Evolutionary conservation across 164 flowering plant genomes (phyloP).

Genomic region (Berberis thunbergii): DNA sequence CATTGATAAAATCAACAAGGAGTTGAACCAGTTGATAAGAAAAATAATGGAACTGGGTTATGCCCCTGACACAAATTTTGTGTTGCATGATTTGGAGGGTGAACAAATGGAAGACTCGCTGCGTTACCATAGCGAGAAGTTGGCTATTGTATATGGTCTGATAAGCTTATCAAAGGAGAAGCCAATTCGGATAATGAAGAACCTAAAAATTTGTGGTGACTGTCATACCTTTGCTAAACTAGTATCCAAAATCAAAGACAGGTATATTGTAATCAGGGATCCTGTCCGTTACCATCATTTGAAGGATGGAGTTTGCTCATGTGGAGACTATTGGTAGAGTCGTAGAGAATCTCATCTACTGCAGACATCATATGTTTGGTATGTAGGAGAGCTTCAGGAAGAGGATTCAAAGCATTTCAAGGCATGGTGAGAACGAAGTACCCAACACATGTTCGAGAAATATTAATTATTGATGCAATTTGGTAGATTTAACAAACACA

Average conservation of each 20-base stretch:
- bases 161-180: conserved; percentile 40
- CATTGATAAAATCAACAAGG: conserved; percentile 25
- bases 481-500: too few species aligned
- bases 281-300: conserved; percentile 79
- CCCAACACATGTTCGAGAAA: too few species aligned
- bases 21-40: conserved; percentile 36
- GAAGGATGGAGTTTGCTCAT: conserved; percentile 60
- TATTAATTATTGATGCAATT: too few species aligned
- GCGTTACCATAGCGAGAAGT: conserved; percentile 66
- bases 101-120: conserved; percentile 74
- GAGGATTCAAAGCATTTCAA: too few species aligned
- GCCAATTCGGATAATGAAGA: conserved; percentile 62
- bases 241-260: conserved; percentile 37
- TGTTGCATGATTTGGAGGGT: conserved; percentile 69
- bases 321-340: conserved; percentile 74
- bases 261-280: conserved; percentile 56
- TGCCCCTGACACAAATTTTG: conserved; percentile 65
- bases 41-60: conserved; percentile 52
- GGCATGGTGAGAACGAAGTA: too few species aligned
- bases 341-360: not conserved
- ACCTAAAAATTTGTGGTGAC: conserved; percentile 81
- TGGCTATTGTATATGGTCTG: conserved; percentile 64
- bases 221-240: conserved; percentile 73
- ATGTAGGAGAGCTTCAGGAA: too few species aligned
- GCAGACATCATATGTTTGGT: too few species aligned